Conservation (phyloP, 768 basidiomycete species). For the Kwoniella europaea region DNA sequence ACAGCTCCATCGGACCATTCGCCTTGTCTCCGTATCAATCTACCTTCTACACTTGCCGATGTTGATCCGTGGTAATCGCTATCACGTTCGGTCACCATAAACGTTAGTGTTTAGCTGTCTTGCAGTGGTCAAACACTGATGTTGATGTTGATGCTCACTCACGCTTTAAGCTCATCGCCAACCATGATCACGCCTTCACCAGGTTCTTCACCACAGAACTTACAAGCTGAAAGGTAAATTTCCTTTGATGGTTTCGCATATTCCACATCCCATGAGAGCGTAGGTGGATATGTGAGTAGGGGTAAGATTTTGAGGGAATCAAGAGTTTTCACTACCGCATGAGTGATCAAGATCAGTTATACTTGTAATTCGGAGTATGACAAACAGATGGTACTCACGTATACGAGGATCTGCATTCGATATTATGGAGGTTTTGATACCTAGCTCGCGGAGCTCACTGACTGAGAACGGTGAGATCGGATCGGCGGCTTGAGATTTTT, state of each 20-base stretch:
- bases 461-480: slow-evolving; percentile 27
- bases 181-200: slow-evolving; percentile 52
- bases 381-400: slow-evolving; percentile 28
- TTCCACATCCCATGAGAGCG: slow-evolving; percentile 50
- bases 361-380: neutral
- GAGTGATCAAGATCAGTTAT: neutral
- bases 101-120: neutral
- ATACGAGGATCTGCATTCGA: slow-evolving; percentile 57
- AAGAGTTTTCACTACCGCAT: slow-evolving; percentile 50
- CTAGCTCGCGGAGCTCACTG: slow-evolving; percentile 31
- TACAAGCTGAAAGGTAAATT: slow-evolving; percentile 48
- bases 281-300: slow-evolving; percentile 42
- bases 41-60: slow-evolving; percentile 41
- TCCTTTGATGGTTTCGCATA: slow-evolving; percentile 43
- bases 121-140: neutral
- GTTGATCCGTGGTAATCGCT: slow-evolving; percentile 53
- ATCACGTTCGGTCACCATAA: neutral
- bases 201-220: slow-evolving; percentile 23
- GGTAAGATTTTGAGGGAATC: slow-evolving; percentile 39
- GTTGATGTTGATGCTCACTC: slow-evolving; percentile 17
- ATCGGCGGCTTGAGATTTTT: too few species aligned
- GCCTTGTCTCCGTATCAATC: slow-evolving; percentile 48
- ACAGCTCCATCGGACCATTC: slow-evolving; percentile 54
- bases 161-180: slow-evolving; percentile 57
- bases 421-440: slow-evolving; percentile 44